Base-by-base conservation (phyloP, 2,329 filamentous ascomycete species). In the Eurotiales sp. region DNA sequence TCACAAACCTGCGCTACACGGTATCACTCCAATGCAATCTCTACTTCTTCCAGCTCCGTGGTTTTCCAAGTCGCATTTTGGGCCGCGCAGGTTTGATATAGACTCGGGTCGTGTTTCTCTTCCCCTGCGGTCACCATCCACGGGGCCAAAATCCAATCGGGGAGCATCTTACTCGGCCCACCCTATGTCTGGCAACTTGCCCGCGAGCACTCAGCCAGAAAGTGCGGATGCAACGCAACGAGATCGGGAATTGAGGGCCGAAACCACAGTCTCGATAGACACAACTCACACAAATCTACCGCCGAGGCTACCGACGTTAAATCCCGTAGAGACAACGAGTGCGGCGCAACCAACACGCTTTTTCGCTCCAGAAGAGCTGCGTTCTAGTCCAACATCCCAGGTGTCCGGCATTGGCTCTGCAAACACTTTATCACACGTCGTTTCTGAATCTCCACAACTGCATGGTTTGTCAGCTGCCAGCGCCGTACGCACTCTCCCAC, bases 151-250 rank as follows among this genome's bases (percentile, higher is more conserved):
- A 57, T 64, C 62, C 58, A 70, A 67, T 57, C 64, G 65, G 42
- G 64, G 69, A 68, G 68, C 68, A 55, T 60, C 67, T 60, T 62
- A 69, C 49, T 59, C 64, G 57, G 63, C 66, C 61, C 66, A 66
- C 69, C 68, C 67, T 66, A 74, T 74, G 72, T 72, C 72, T 61
- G 66, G 67, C 59, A 68, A 69, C 59, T 64, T 67, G 56, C 63
- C 64, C 58, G 62, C 60, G 55, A 65, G 68, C 52, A 64, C 66
- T 55, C 65, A 67, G 58, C 57, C 63, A 59, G 67, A 70, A 57
- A 63, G 63, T 58, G 62, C 68, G 59, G 64, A 64, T 59, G 62
- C 64, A 51, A 59, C 61, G 49, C 65, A 64, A 50, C 61, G 63
- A 32, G 45, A 39, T 32, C 51, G 42, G 17, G 45, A 30, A 50